Base-by-base conservation (phyloP, 208 protist genomes). In the Tetramitus jugosus region DNA sequence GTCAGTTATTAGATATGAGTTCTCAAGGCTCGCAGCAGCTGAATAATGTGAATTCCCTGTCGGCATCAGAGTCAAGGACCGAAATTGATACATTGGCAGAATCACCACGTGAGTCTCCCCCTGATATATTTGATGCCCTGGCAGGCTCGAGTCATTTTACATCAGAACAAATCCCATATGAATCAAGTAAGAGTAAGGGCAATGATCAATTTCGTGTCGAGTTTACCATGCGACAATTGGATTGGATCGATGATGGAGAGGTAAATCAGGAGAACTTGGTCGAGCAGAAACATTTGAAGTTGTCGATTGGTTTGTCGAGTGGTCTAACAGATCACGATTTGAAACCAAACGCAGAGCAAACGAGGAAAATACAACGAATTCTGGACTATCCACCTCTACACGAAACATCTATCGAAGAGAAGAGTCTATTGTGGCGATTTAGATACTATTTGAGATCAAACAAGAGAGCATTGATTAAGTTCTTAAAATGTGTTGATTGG, bases 401-500 rank as follows among this genome's bases (percentile, higher is more conserved):
- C 23, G 69, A 76, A 35, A 23, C 60, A 23, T 78, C 84, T 26
- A 78, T 86, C n/a, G 91, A 96, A 74, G 93, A 97, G 26, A 87
- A 84, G 71, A 80, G 86, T 43, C 83, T 97, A 69, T 82, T 97
- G 69, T 97, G 94, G 93, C 92, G 89, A 76, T 95, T 92, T 81
- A 85, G 91, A 40, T 86, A 88, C 76, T 96, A 90, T 79, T 84
- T 96, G 46, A 68, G 80, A 26, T 81, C 85, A 23, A 87, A 94
- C 65, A 82, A 88, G 0, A 84, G 87, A 35, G 90, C 90, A 45
- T 88, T 96, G 39, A 83, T 94, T 1, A 91, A 90, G 10, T 97
- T 97, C 72, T 83, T 96, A 77, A 84, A 86, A 56, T 92, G 87
- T 76, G 91, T 97, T 10, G 91, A 95, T 67, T 97, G 94, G 94